phyloP scores from a whole-genome alignment of 106 monocot genomes.

The Platanthera guangdongensis region DNA sequence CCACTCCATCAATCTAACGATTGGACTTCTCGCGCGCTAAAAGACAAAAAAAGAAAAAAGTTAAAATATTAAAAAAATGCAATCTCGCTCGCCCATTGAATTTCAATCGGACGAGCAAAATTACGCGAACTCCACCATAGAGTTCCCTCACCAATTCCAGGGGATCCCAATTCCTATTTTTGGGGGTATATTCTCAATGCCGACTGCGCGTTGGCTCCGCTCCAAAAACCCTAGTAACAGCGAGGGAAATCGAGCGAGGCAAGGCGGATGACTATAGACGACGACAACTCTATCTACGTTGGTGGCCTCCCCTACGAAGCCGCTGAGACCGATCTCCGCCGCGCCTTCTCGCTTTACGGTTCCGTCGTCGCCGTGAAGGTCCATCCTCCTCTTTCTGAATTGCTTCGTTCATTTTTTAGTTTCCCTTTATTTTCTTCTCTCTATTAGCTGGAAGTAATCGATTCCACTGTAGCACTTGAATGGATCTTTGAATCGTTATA shows the following conservation, averaged over 20 bases:
- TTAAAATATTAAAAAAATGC: too few species aligned
- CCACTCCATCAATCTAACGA: too few species aligned
- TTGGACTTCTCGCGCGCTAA: too few species aligned
- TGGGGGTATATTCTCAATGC: too few species aligned
- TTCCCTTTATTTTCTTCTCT: not conserved
- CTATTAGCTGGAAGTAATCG: not conserved
- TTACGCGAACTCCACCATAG: too few species aligned
- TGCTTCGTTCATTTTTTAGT: not conserved
- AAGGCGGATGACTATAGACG: slow-evolving; percentile 46
- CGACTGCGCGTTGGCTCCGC: not conserved
- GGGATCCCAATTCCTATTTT: too few species aligned
- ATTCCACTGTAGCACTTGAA: not conserved
- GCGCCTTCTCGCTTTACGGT: slow-evolving; percentile 60
- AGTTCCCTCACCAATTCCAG: too few species aligned
- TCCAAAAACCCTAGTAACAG: slow-evolving; percentile 7
- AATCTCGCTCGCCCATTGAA: too few species aligned
- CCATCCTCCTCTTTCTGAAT: not conserved
- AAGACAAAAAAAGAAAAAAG: too few species aligned
- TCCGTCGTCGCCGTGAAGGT: slow-evolving; percentile 64
- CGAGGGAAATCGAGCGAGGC: not conserved
- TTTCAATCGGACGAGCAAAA: too few species aligned
- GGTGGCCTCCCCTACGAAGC: slow-evolving; percentile 69
- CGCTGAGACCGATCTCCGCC: slow-evolving; percentile 51
- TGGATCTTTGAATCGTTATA: not conserved
- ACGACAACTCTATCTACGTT: slow-evolving; percentile 62